A percentile compares a stretch with the other conserved stretches of the same genome.
Evolutionary conservation across 257 asterid genomes (phyloP).

Genomic region (Forsythia suspensa): DNA sequence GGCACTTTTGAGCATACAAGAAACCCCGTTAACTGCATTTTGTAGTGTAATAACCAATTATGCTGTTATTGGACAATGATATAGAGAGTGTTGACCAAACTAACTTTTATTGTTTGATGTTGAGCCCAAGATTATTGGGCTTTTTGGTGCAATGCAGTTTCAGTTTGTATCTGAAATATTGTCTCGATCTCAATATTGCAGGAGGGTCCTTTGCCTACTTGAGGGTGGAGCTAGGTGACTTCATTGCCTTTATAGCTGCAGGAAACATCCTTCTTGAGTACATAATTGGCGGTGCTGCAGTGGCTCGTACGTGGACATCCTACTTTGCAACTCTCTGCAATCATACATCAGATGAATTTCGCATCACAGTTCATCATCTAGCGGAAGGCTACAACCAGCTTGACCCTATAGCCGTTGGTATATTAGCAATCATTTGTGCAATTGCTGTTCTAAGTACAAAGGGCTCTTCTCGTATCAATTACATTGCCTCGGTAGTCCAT

Average conservation of each 20-base stretch:
- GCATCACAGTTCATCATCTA: constrained; percentile 39
- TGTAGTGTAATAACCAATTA: too few relatives aligned
- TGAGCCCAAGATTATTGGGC: neutral
- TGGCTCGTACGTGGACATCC: constrained; percentile 90
- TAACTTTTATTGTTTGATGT: neutral
- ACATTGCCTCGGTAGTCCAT: constrained; percentile 56
- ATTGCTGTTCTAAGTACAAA: constrained; percentile 56
- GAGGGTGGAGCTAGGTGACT: constrained; percentile 88
- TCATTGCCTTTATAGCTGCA: constrained; percentile 80
- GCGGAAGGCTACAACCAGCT: constrained; percentile 57
- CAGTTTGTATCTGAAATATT: neutral
- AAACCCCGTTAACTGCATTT: too few relatives aligned
- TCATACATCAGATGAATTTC: constrained; percentile 43
- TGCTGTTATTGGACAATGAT: too few relatives aligned
- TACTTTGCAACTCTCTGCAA: constrained; percentile 71
- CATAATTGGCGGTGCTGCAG: constrained; percentile 75
- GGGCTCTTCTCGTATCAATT: constrained; percentile 66
- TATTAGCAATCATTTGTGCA: constrained; percentile 36
- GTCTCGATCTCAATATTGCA: constrained; percentile 2
- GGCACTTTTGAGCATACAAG: too few relatives aligned
- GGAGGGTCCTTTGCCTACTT: constrained; percentile 91
- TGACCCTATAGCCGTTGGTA: constrained; percentile 73
- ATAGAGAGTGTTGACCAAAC: neutral
- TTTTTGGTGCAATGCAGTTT: neutral
- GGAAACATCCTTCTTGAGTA: constrained; percentile 86